phyloP scores from a whole-genome alignment of 179 eudicot species.

The Actinidia polygama region DNA sequence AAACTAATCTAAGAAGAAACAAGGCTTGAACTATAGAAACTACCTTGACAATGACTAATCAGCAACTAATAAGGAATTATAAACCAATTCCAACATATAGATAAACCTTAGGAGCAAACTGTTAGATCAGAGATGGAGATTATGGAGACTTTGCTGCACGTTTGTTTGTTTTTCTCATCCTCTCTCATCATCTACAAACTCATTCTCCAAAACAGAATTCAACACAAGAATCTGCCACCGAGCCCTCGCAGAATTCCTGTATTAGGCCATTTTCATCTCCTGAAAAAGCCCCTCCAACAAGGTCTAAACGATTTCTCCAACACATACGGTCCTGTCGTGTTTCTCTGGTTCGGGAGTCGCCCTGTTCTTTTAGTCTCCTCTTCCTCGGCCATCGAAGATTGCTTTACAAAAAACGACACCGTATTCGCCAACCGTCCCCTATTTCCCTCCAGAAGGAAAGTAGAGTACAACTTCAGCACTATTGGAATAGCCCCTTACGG shows the following conservation, averaged over 20 bases:
- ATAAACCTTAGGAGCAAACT: background rate
- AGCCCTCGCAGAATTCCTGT: slow-evolving; percentile 1
- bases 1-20: too few relatives aligned
- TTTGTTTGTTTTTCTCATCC: background rate
- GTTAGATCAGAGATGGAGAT: background rate
- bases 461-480: background rate
- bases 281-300: background rate
- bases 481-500: slow-evolving; percentile 5
- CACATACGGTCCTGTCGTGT: background rate
- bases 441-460: background rate
- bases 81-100: background rate
- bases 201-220: background rate
- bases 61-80: background rate
- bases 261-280: slow-evolving; percentile 1
- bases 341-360: background rate
- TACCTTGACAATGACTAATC: too few relatives aligned
- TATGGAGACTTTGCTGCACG: background rate
- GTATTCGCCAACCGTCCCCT: background rate
- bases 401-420: background rate
- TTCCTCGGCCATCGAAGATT: slow-evolving; percentile 1
- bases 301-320: background rate
- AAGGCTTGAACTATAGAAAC: too few relatives aligned
- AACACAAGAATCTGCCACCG: slow-evolving; percentile 9
- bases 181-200: slow-evolving; percentile 2
- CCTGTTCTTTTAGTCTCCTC: background rate